Percentiles rank a stretch among this genome's conserved stretches.
Evolutionary conservation across 2,329 filamentous ascomycete species (phyloP).

Genomic region (Sphaerulina vaccinii): DNA sequence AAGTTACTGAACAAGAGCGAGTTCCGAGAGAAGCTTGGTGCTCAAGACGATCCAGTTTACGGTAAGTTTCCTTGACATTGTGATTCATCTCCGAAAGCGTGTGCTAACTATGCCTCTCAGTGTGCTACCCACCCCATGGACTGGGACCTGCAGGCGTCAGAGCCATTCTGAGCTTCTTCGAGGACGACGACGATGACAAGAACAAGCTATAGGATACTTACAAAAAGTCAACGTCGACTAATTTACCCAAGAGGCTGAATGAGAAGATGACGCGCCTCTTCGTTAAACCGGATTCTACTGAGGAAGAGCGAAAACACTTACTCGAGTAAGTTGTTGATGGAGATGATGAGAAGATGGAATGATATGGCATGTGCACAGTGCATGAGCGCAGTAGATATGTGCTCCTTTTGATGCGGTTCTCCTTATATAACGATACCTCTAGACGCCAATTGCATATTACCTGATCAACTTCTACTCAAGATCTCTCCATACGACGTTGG

Average conservation of each 20-base stretch:
- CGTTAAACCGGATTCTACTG: background rate
- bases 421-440: background rate
- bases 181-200: conserved; percentile 56
- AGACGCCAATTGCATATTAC: background rate
- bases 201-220: conserved; percentile 21
- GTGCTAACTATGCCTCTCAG: conserved; percentile 38
- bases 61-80: conserved; percentile 27
- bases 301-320: background rate
- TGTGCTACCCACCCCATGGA: conserved; percentile 85
- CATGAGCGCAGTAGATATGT: no score
- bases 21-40: conserved; percentile 88
- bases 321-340: background rate
- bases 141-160: conserved; percentile 77
- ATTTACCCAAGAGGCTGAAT: background rate
- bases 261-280: no score
- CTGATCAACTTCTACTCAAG: no score
- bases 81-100: background rate
- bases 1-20: conserved; percentile 80
- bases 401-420: background rate
- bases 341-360: background rate
- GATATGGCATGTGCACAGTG: background rate
- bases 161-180: conserved; percentile 88
- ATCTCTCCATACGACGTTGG: no score
- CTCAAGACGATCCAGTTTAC: conserved; percentile 78
- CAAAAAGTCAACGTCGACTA: background rate